Evolutionary conservation across 2,329 filamentous ascomycete genomes (phyloP).

Genomic region (Colletotrichum theobromicola): DNA sequence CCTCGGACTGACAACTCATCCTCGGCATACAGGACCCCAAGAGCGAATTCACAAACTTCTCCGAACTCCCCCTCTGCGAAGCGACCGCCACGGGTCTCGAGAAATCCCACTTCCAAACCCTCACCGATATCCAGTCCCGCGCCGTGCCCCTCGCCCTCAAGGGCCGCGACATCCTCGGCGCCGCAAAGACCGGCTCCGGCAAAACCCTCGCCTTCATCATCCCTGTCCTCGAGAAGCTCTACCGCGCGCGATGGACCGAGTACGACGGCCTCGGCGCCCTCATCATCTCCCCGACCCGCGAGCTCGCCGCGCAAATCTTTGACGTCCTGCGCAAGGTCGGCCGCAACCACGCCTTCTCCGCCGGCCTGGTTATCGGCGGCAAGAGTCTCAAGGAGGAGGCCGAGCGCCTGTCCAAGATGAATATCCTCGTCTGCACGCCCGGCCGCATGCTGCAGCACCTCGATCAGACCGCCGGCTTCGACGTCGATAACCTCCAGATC

Average conservation of each 20-base stretch:
- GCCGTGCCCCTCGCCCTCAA: constrained; percentile 90
- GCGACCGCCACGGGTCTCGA: constrained; percentile 81
- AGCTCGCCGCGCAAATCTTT: constrained; percentile 96
- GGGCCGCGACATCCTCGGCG: constrained; percentile 86
- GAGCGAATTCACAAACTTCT: constrained; percentile 70
- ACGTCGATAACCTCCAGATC: constrained; percentile 89
- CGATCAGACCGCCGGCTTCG: constrained; percentile 89
- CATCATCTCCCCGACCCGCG: constrained; percentile 91
- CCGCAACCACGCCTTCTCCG: constrained; percentile 87
- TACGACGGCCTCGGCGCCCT: constrained; percentile 90
- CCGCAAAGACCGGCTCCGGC: constrained; percentile 93
- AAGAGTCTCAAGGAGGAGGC: constrained; percentile 89
- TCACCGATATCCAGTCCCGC: constrained; percentile 90
- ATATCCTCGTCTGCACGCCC: constrained; percentile 94
- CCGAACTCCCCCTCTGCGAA: constrained; percentile 84
- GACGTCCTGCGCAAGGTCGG: constrained; percentile 92
- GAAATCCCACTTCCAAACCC: constrained; percentile 83
- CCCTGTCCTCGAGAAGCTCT: constrained; percentile 90
- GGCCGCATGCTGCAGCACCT: constrained; percentile 95
- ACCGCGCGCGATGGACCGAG: constrained; percentile 87
- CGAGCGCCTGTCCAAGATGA: constrained; percentile 87
- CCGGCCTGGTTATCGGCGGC: constrained; percentile 91
- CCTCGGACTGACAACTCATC: neutral
- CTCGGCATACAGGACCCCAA: constrained; percentile 62
- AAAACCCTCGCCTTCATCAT: constrained; percentile 95